Evolutionary conservation across 257 asterid species (phyloP).

Genomic region (Misopates orontium): DNA sequence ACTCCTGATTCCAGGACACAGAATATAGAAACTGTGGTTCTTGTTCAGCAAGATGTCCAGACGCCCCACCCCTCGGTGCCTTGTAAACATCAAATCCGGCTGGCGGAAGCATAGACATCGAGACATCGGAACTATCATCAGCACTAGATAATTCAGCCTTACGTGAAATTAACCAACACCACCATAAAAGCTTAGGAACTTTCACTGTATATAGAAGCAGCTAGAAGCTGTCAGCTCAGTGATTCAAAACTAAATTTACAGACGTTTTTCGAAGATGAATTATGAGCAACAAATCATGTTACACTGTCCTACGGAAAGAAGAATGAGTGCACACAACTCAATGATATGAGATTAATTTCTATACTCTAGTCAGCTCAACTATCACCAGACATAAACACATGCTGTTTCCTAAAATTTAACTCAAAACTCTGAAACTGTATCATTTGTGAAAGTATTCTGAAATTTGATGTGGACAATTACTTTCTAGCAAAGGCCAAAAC

Average conservation of each 20-base stretch:
- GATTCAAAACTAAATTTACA: no score
- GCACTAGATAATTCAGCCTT: slow-evolving; percentile 29
- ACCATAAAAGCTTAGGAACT: not conserved
- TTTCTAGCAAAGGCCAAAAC: no score
- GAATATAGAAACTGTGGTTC: slow-evolving; percentile 51
- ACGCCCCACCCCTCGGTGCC: slow-evolving; percentile 41
- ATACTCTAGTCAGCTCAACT: not conserved
- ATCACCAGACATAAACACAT: not conserved
- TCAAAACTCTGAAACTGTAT: no score
- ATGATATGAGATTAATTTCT: not conserved
- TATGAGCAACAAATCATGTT: not conserved
- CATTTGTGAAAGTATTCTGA: no score
- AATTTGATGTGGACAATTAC: no score
- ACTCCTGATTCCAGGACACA: slow-evolving; percentile 95
- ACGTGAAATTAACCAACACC: slow-evolving; percentile 11
- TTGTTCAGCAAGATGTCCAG: slow-evolving; percentile 46
- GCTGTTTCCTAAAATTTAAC: no score
- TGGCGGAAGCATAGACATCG: slow-evolving; percentile 54
- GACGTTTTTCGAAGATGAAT: not conserved
- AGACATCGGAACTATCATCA: slow-evolving; percentile 53
- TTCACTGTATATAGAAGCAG: not conserved
- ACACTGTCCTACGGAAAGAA: not conserved
- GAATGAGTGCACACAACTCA: not conserved
- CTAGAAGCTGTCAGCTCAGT: not conserved
- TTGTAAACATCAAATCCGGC: slow-evolving; percentile 48